Base-by-base conservation (phyloP, 768 basidiomycete species). In the Boletus fagicola region DNA sequence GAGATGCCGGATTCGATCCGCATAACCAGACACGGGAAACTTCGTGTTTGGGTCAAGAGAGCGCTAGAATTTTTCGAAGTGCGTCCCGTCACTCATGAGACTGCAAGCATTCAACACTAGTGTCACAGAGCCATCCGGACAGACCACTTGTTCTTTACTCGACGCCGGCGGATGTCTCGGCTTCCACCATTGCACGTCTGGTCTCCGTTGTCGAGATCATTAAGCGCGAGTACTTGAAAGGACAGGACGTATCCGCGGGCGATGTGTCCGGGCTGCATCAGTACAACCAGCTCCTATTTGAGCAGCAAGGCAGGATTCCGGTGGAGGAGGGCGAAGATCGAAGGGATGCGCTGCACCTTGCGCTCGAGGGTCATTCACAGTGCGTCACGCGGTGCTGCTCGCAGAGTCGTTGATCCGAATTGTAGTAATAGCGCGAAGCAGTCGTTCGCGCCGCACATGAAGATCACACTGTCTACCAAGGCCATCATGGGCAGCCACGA, bases 171-270 rank as follows among this genome's bases (percentile, higher is more conserved):
- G 47, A 65, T 33, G 65, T 72, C 46, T 72, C 71, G 4, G 66
- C 69, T 16, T 71, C 76, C 3, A 77, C 81, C 0, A 72, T 75
- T 36, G 84, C 90, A 0, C 82, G 87, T 0, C 78, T 95, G 9
- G 76, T 94, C 38, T 83, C 86, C 0, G 87, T 92, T 4, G 85
- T 84, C 1, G 92, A 95, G 71, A 90, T 94, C 54, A 82, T 92
- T 64, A 94, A 94, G 66, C 82, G 92, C 28, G 88, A 92, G 66
- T 92, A 84, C 65, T 59, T 90, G 53, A 83, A 83, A 54, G 68
- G 67, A 16, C 74, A 87, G 7, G 78, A 79, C 42, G 61, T 69
- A 20, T 79, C 72, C 13, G 77, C 76, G 2, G 68, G 71, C n/a
- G 74, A 76, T 44, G 66, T 75, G 28, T 68, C 71, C 4, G 90